Evolutionary conservation across 1,284 basidiomycete genomes (phyloP).

Genomic region (Phylloboletellus chloephorus): DNA sequence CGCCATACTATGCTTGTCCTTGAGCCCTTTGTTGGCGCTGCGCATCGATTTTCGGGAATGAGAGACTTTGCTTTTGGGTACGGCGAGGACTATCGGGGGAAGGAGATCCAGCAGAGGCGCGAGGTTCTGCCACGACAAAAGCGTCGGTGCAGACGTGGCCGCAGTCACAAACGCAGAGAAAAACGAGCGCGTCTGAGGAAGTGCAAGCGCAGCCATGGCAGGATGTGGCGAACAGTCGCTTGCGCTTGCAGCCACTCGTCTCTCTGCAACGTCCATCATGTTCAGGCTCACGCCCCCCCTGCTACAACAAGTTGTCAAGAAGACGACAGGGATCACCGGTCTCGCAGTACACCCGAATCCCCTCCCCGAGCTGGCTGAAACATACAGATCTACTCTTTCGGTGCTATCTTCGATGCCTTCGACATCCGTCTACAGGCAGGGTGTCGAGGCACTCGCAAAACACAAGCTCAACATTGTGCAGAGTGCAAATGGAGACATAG

Average conservation of each 20-base stretch:
- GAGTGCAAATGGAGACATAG: constrained; percentile 59
- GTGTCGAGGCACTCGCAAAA: constrained; percentile 82
- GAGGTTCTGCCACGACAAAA: constrained; percentile 36
- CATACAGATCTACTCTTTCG: constrained; percentile 78
- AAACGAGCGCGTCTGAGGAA: constrained; percentile 33
- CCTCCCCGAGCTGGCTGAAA: constrained; percentile 69
- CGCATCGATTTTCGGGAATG: constrained; percentile 96
- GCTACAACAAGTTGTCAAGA: constrained; percentile 59
- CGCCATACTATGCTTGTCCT: constrained; percentile 84
- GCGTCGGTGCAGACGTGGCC: constrained; percentile 28
- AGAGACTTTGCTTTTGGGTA: constrained; percentile 92
- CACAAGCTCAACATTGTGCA: constrained; percentile 76
- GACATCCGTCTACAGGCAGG: constrained; percentile 87
- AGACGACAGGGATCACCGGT: constrained; percentile 76
- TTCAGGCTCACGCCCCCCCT: constrained; percentile 75
- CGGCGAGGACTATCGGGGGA: constrained; percentile 85
- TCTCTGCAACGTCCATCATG: constrained; percentile 44
- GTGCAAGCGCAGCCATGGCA: constrained; percentile 40
- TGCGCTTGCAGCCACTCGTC: constrained; percentile 5
- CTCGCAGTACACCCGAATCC: constrained; percentile 73
- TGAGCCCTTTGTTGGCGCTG: constrained; percentile 89
- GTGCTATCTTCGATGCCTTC: constrained; percentile 69
- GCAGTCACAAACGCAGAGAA: constrained; percentile 36
- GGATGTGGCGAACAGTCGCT: not conserved
- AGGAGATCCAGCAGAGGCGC: constrained; percentile 73